Evolutionary conservation across 2,329 filamentous ascomycete genomes (phyloP), one percentile per base, ranked within the genome.

Genomic region (Emericellopsis atlantica): DNA sequence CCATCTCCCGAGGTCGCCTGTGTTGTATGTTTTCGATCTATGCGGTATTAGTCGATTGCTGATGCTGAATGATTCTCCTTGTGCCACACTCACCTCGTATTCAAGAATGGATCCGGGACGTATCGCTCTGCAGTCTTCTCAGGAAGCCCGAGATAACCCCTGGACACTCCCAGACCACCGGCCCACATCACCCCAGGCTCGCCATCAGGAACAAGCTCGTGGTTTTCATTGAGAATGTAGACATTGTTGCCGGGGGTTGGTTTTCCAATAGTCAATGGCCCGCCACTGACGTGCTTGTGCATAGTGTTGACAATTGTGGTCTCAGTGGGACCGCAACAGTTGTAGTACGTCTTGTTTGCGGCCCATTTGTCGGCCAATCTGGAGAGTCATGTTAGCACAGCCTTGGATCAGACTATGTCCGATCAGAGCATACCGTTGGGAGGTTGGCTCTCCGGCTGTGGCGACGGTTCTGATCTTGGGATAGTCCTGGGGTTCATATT

Each of bases 271-370:
- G 71, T 69, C 4, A 78, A 51, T 2, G 57, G 54, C 31, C 58
- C 52, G 3, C 70, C 70, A 0, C 60, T 56, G 15, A 57, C 49
- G 48, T 77, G 72, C 32, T 58, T 58, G 40, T 72, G 66, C 54
- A 72, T 70, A 5, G 73, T 74, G 52, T 78, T 76, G 40, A 78
- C 63, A 39, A 78, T 74, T 1, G 70, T 77, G 12, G 72, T 70
- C 51, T 79, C 74, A 0, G 74, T 76, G 2, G 74, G 73, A 2
- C 74, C 74, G 48, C 73, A 78, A 47, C 70, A 69, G 54, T 77
- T 78, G 61, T 59, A 72, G 49, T 72, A 71, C 7, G 57, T 64
- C 22, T 59, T 62, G 40, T 65, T 54, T 4, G 61, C 56, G 12
- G 70, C 67, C 74, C 73, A 77, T 26, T 69, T 56, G 46, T 77